A percentile compares a stretch with the other conserved stretches of the same genome.
These are phyloP conservation scores for Claviceps cyperi DNA, from an alignment of 2,329 filamentous ascomycete genomes.

Conservation along the genomic window DNA sequence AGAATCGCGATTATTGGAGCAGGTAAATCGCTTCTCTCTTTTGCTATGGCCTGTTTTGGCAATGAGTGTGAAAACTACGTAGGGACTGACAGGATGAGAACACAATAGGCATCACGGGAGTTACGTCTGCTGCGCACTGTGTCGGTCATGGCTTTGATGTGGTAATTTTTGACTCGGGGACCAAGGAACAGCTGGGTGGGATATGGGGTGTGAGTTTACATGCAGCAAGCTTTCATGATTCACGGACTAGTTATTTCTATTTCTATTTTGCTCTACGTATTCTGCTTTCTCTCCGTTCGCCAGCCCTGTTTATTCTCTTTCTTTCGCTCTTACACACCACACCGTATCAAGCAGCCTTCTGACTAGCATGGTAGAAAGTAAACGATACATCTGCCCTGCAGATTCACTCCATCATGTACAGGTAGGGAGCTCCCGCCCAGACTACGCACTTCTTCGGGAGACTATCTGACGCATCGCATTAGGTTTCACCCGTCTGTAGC, in stretches of 20 bases:
- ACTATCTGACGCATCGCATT: background rate
- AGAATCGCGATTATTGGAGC: constrained; percentile 57
- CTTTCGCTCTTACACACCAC: too few species aligned
- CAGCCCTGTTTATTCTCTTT: background rate
- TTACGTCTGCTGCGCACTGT: constrained; percentile 69
- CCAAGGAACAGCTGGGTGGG: constrained; percentile 52
- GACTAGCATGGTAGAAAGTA: constrained; percentile 38
- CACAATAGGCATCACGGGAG: constrained; percentile 53
- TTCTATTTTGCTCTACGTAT: background rate
- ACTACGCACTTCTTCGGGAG: too few species aligned
- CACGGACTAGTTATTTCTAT: background rate
- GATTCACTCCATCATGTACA: constrained; percentile 77
- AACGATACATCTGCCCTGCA: constrained; percentile 73
- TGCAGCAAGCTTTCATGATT: too few species aligned
- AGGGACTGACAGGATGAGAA: background rate
- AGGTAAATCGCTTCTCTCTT: constrained; percentile 29
- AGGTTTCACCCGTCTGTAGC: constrained; percentile 62
- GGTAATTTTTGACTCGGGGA: constrained; percentile 60
- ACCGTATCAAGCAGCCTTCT: background rate
- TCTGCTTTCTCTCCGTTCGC: background rate
- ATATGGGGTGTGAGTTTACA: constrained; percentile 56
- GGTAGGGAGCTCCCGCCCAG: constrained; percentile 15
- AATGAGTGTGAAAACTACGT: background rate
- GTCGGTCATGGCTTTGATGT: constrained; percentile 78
- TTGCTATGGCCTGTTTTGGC: background rate